Evolutionary conservation across 2,329 filamentous ascomycete species (phyloP).

Genomic region (Cladosporium oxysporum): DNA sequence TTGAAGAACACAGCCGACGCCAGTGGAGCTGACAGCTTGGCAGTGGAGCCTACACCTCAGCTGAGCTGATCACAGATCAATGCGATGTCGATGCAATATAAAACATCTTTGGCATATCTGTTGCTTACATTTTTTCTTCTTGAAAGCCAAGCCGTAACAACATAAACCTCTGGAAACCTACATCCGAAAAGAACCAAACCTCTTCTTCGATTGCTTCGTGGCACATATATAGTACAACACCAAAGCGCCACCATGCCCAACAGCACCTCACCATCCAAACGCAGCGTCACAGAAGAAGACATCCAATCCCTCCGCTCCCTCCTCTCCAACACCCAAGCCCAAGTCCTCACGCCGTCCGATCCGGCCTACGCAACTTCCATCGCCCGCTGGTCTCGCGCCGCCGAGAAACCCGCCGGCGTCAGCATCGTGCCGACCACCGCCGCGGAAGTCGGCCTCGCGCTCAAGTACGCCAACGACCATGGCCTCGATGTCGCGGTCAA

Average conservation of each 20-base stretch:
- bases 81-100: neutral
- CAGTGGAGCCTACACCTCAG: neutral
- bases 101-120: neutral
- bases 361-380: slow-evolving; percentile 27
- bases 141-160: too few relatives aligned
- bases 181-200: neutral
- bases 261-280: neutral
- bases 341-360: slow-evolving; percentile 24
- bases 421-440: slow-evolving; percentile 47
- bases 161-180: too few relatives aligned
- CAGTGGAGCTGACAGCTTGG: neutral
- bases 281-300: slow-evolving; percentile 21
- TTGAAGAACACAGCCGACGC: neutral
- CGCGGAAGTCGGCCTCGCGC: slow-evolving; percentile 45
- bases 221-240: neutral
- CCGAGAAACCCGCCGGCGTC: slow-evolving; percentile 40
- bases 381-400: slow-evolving; percentile 30
- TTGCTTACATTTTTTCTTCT: neutral
- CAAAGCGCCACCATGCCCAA: neutral
- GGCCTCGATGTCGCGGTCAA: slow-evolving; percentile 55
- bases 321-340: slow-evolving; percentile 22
- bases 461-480: slow-evolving; percentile 49
- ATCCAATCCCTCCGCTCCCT: slow-evolving; percentile 25
- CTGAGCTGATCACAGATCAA: neutral
- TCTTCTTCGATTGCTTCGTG: neutral